Evolutionary conservation across 1,284 basidiomycete species (phyloP).

Genomic region (Vanrija pseudolonga): DNA sequence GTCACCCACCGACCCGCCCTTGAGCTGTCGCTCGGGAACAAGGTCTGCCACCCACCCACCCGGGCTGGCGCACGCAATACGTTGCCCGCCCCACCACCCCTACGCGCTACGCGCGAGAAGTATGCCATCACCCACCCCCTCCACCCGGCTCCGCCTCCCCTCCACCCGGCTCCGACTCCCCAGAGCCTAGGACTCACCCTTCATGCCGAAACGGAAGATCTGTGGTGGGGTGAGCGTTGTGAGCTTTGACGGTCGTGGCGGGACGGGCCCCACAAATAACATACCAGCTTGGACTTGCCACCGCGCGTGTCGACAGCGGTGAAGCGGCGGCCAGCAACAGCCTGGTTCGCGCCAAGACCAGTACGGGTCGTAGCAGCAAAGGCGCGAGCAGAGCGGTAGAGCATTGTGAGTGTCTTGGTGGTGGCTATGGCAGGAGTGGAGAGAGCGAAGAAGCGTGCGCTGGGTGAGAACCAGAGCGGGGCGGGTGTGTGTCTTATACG

Average conservation of each 20-base stretch:
- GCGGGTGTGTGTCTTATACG: no score
- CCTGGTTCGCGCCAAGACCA: conserved; percentile 4
- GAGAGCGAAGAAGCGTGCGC: no score
- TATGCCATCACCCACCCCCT: no score
- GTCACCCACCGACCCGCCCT: no score
- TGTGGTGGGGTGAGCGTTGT: conserved; percentile 12
- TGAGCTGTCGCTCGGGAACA: no score
- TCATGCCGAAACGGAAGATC: conserved; percentile 48
- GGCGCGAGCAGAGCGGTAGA: background rate
- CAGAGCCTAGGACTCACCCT: conserved; percentile 28
- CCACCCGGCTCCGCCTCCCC: background rate
- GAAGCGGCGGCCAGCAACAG: conserved; percentile 28
- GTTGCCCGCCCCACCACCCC: no score
- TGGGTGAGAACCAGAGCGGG: no score
- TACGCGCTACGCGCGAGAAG: no score
- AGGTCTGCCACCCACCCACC: no score
- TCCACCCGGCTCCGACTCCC: background rate
- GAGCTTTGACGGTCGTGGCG: background rate
- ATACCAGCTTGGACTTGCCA: conserved; percentile 44
- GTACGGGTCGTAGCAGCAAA: conserved; percentile 3
- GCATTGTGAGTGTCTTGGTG: background rate
- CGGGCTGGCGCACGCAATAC: no score
- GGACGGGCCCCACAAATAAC: conserved; percentile 27
- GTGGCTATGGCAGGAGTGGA: no score
- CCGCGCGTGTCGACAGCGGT: conserved; percentile 29